Evolutionary conservation across 2,329 filamentous ascomycete species (phyloP).

Genomic region (Ophiostoma quercus): DNA sequence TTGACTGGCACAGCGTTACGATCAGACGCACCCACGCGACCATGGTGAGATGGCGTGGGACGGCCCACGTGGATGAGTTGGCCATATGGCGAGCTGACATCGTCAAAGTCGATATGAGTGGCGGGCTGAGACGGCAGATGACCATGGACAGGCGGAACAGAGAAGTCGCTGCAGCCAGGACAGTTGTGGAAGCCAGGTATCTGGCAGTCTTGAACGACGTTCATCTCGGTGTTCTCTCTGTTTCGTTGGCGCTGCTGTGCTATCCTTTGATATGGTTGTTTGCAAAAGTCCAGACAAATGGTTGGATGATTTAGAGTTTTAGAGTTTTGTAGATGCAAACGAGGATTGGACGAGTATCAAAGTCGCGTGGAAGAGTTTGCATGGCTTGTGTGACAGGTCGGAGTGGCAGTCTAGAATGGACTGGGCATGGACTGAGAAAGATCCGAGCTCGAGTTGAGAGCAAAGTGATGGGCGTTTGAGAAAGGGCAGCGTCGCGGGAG

Average conservation of each 20-base stretch:
- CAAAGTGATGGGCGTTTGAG: background rate
- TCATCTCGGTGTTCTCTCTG: background rate
- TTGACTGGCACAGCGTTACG: background rate
- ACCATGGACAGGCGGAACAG: background rate
- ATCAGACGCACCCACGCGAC: background rate
- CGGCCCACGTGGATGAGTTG: background rate
- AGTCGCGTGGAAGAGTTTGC: background rate
- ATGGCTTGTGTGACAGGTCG: background rate
- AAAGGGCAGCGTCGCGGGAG: background rate
- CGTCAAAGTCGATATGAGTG: background rate
- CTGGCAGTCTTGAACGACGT: background rate
- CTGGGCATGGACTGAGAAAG: background rate
- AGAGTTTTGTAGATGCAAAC: background rate
- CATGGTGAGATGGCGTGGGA: background rate
- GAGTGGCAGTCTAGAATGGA: background rate
- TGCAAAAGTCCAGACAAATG: background rate
- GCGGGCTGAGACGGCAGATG: background rate
- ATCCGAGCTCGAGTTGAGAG: background rate
- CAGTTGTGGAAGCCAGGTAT: background rate
- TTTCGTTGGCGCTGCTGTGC: background rate
- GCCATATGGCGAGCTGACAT: slow-evolving; percentile 5
- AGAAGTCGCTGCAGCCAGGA: background rate
- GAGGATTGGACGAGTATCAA: background rate
- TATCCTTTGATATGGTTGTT: background rate
- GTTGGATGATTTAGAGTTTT: background rate